A percentile compares a stretch with the other conserved stretches of the same genome.
Conservation (phyloP, 2,329 filamentous ascomycete species). For the Macrophomina tecta region DNA sequence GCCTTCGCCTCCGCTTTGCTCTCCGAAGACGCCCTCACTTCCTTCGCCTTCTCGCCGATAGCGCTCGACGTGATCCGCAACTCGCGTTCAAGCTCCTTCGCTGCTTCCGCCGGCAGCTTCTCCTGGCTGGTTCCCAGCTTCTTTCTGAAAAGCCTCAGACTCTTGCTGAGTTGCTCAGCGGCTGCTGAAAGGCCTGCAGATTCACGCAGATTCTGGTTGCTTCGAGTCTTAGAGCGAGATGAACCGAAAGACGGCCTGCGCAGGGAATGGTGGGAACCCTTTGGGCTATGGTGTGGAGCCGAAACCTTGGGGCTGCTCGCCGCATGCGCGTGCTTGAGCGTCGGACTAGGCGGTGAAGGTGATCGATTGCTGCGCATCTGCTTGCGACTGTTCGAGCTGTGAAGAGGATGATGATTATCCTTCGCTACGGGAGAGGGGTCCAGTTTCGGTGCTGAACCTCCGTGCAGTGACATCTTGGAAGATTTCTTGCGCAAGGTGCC, state of each 20-base stretch:
- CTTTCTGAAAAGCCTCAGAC: slow-evolving; percentile 64
- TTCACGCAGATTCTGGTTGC: slow-evolving; percentile 21
- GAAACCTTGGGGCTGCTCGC: slow-evolving; percentile 10
- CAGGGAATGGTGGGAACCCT: slow-evolving; percentile 13
- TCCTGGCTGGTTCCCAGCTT: slow-evolving; percentile 59
- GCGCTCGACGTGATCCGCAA: slow-evolving; percentile 55
- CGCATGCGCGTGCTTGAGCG: neutral
- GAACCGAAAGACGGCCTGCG: slow-evolving; percentile 21
- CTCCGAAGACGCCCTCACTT: neutral
- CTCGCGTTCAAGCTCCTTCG: slow-evolving; percentile 64
- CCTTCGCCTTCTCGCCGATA: slow-evolving; percentile 48
- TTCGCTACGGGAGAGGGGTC: slow-evolving; percentile 47
- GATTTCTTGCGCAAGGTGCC: slow-evolving; percentile 57
- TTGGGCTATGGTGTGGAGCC: slow-evolving; percentile 20
- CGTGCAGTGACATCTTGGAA: slow-evolving; percentile 58
- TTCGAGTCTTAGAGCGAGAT: slow-evolving; percentile 20
- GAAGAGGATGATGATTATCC: neutral
- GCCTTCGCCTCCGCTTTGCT: neutral
- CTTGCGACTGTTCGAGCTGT: slow-evolving; percentile 33
- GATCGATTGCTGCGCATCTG: slow-evolving; percentile 44
- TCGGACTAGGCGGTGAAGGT: slow-evolving; percentile 49
- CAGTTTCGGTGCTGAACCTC: slow-evolving; percentile 44
- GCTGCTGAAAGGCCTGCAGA: neutral
- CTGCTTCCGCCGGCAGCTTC: slow-evolving; percentile 51
- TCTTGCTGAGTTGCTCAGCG: slow-evolving; percentile 64